Conservation (phyloP, 805 yeast genomes). For the Cyberlindnera xylosilytica region DNA sequence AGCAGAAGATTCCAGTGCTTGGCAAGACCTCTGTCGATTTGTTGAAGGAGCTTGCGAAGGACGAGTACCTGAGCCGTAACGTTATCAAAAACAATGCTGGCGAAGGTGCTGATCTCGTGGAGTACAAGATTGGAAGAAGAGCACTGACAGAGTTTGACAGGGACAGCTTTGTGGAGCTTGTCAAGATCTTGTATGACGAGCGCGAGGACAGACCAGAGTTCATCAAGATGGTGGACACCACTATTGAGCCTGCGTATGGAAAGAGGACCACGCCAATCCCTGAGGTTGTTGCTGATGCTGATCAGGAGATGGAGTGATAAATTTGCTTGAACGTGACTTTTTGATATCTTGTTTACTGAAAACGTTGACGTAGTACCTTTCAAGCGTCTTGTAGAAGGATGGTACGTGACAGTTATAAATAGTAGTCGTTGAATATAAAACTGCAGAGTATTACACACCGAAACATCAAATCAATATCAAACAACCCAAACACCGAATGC, state of each 20-base stretch:
- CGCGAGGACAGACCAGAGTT: conserved; percentile 19
- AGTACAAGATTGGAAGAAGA: conserved; percentile 30
- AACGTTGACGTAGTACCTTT: too few relatives aligned
- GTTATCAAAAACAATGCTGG: conserved; percentile 15
- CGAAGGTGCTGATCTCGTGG: conserved; percentile 25
- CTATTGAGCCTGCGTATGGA: conserved; percentile 20
- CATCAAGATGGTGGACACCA: conserved; percentile 11
- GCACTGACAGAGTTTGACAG: conserved; percentile 27
- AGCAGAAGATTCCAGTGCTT: conserved; percentile 9
- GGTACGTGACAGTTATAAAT: too few relatives aligned
- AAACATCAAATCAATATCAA: too few relatives aligned
- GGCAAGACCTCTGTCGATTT: conserved; percentile 19
- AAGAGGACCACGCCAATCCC: conserved; percentile 2
- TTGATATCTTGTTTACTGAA: too few relatives aligned
- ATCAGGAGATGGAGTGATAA: neutral
- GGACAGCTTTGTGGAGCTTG: conserved; percentile 24
- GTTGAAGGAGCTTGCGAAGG: conserved; percentile 25
- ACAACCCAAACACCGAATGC: too few relatives aligned
- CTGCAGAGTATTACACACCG: too few relatives aligned
- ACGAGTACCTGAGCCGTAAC: conserved; percentile 24
- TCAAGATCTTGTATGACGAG: conserved; percentile 23
- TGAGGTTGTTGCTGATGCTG: neutral
- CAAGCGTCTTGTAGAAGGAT: too few relatives aligned
- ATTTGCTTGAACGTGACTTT: too few relatives aligned
- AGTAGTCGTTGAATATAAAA: too few relatives aligned